Conservation (phyloP, 441 rosid species). For the Lepidium campestre region DNA sequence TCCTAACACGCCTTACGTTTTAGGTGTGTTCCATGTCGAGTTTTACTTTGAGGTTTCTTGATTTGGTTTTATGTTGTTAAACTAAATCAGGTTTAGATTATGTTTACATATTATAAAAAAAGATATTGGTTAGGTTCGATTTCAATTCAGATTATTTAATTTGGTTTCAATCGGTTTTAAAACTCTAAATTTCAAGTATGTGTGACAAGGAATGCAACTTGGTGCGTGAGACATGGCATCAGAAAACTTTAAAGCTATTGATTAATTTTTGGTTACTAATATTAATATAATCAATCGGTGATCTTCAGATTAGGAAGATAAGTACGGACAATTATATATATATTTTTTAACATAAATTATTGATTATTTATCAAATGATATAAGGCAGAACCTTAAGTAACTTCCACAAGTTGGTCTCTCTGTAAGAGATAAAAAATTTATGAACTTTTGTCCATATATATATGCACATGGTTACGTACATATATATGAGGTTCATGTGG, state of each 20-base stretch:
- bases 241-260: slow-evolving; percentile 19
- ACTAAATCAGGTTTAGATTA: background rate
- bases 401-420: slow-evolving; percentile 19
- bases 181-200: background rate
- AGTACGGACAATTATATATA: background rate
- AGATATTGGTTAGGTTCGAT: background rate
- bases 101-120: background rate
- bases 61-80: background rate
- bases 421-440: background rate
- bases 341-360: background rate
- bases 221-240: slow-evolving; percentile 25
- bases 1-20: background rate
- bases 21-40: slow-evolving; percentile 1
- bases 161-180: background rate
- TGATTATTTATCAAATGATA: slow-evolving; percentile 17
- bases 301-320: background rate
- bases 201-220: slow-evolving; percentile 19
- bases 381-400: slow-evolving; percentile 15
- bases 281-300: slow-evolving; percentile 6
- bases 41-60: background rate
- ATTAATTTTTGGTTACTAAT: background rate
- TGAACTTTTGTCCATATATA: slow-evolving; percentile 3
- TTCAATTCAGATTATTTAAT: background rate
- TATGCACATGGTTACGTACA: slow-evolving; percentile 15
- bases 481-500: slow-evolving; percentile 8